Conservation (phyloP, 2,329 filamentous ascomycete genomes). For the Xylaria sp. region DNA sequence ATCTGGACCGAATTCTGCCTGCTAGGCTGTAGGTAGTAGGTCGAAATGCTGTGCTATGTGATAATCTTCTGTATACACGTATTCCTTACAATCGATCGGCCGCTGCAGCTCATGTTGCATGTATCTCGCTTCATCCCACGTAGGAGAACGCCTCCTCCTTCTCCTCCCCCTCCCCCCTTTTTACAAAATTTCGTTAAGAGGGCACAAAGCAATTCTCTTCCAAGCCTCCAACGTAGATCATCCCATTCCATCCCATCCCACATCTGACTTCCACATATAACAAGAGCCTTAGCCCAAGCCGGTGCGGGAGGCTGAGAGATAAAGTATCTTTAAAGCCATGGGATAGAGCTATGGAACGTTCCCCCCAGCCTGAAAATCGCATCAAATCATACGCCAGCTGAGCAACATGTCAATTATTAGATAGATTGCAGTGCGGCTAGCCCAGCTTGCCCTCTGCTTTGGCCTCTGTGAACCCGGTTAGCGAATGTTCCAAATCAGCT, state of each 20-base stretch:
- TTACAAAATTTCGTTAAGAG: constrained; percentile 9
- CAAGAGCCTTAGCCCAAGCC: not conserved
- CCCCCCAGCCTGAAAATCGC: constrained; percentile 8
- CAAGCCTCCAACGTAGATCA: not conserved
- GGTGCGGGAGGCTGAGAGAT: not conserved
- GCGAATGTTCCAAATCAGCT: constrained; percentile 11
- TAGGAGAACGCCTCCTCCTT: not conserved
- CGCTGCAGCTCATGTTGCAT: not conserved
- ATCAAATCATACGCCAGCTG: constrained; percentile 2
- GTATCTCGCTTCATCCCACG: constrained; percentile 2
- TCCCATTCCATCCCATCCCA: not conserved
- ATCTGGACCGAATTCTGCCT: not conserved
- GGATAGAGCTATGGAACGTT: constrained; percentile 2
- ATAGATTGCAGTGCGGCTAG: constrained; percentile 38
- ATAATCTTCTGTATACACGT: constrained; percentile 26
- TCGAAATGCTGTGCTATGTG: constrained; percentile 9
- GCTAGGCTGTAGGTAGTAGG: no score
- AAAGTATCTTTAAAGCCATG: not conserved
- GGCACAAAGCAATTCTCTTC: not conserved
- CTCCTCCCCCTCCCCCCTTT: no score
- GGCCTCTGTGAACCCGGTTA: constrained; percentile 57
- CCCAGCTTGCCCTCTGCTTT: constrained; percentile 72
- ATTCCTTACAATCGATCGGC: constrained; percentile 18
- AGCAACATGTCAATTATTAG: constrained; percentile 18
- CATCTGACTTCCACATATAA: not conserved